Evolutionary conservation across 805 yeast species (phyloP).

Genomic region (Ogataea kodamae): DNA sequence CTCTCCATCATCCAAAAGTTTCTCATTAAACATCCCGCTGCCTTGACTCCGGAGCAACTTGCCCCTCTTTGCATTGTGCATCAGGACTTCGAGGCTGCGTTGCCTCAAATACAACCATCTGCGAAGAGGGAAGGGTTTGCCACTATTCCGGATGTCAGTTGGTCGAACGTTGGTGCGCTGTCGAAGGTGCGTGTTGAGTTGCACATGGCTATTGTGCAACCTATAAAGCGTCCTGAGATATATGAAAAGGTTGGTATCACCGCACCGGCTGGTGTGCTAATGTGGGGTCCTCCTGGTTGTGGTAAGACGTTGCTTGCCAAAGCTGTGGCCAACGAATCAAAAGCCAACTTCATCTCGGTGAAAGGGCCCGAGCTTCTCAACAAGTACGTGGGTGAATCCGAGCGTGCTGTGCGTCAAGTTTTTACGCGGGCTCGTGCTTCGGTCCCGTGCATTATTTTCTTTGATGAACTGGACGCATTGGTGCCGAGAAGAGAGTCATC

Average conservation of each 20-base stretch:
- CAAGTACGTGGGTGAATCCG: constrained; percentile 95
- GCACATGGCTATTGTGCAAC: constrained; percentile 97
- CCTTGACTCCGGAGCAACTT: constrained; percentile 72
- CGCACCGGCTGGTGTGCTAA: constrained; percentile 93
- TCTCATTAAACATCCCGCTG: constrained; percentile 69
- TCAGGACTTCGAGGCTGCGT: constrained; percentile 77
- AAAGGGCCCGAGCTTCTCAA: constrained; percentile 95
- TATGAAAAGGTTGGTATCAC: constrained; percentile 88
- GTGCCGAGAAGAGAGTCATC: constrained; percentile 92
- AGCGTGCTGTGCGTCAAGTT: constrained; percentile 87
- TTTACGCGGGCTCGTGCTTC: constrained; percentile 94
- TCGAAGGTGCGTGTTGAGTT: constrained; percentile 77
- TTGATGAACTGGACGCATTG: constrained; percentile 93
- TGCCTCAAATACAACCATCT: constrained; percentile 94
- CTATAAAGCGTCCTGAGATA: constrained; percentile 87
- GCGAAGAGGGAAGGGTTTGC: constrained; percentile 99
- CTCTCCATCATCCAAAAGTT: constrained; percentile 70
- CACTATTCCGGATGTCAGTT: constrained; percentile 94
- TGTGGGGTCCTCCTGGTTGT: constrained; percentile 99
- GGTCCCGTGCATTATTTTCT: constrained; percentile 88
- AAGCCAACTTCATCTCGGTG: constrained; percentile 93
- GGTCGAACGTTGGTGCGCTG: constrained; percentile 94
- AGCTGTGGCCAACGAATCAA: constrained; percentile 96
- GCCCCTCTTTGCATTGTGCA: constrained; percentile 71
- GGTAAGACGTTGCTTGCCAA: constrained; percentile 95